Evolutionary conservation across 352 stramenopile genomes (phyloP).

Genomic region (Blastocystis sp.): DNA sequence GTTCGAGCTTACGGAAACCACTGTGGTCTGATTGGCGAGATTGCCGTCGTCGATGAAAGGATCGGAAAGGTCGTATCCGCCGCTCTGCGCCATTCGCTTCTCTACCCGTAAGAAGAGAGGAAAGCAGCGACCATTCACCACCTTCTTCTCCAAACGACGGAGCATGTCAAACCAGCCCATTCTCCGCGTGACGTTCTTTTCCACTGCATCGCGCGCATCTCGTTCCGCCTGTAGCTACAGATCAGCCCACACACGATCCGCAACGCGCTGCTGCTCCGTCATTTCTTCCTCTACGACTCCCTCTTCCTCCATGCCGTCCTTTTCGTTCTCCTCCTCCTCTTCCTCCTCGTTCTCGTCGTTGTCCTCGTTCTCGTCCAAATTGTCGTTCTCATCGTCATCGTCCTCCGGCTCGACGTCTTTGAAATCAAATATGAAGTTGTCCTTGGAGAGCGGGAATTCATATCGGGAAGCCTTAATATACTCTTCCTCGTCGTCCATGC

Average conservation of each 20-base stretch:
- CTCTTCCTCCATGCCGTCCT: conserved; percentile 51
- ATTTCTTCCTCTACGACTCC: conserved; percentile 24
- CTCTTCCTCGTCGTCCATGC: conserved; percentile 3
- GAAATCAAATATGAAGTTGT: conserved; percentile 68
- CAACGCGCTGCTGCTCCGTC: conserved; percentile 62
- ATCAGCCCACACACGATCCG: background rate
- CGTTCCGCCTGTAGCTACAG: conserved; percentile 37
- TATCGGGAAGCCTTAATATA: conserved; percentile 64
- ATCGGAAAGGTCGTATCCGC: conserved; percentile 58
- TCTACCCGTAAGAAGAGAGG: background rate
- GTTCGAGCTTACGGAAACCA: background rate
- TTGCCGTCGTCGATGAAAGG: conserved; percentile 66
- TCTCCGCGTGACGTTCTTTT: conserved; percentile 61
- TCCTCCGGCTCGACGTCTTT: conserved; percentile 56
- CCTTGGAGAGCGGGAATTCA: background rate
- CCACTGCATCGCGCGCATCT: conserved; percentile 28
- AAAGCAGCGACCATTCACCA: conserved; percentile 52
- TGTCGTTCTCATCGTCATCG: conserved; percentile 22
- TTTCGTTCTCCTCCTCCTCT: conserved; percentile 61
- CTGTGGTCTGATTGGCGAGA: conserved; percentile 16
- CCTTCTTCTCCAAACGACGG: conserved; percentile 53
- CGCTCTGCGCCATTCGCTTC: conserved; percentile 56
- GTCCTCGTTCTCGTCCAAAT: conserved; percentile 9
- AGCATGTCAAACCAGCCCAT: conserved; percentile 73
- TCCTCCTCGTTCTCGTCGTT: conserved; percentile 46